A percentile compares a stretch with the other conserved stretches of the same genome.
Evolutionary conservation across 2,329 filamentous ascomycete species (phyloP).

Genomic region (Penicillium freii): DNA sequence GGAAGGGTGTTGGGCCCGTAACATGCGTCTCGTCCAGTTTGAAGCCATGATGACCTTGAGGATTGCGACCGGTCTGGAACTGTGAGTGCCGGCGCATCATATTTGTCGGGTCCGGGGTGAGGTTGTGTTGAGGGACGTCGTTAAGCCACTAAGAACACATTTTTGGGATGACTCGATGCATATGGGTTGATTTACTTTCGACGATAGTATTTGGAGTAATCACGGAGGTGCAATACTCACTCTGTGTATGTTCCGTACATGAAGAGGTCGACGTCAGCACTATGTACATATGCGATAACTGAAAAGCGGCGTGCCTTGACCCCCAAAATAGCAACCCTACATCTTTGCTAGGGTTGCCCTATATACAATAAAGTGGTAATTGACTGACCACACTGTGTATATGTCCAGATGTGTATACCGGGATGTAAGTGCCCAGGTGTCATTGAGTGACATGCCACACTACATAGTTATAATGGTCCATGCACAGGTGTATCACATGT

Average conservation of each 20-base stretch:
- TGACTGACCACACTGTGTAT: not conserved
- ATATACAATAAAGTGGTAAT: not conserved
- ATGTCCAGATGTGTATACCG: not conserved
- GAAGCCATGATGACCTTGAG: slow-evolving; percentile 9
- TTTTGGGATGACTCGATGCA: not conserved
- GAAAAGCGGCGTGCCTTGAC: not conserved
- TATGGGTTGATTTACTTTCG: too few species aligned
- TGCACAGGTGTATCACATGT: not conserved
- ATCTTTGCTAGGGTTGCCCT: not conserved
- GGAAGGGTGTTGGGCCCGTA: slow-evolving; percentile 46
- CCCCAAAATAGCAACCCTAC: not conserved
- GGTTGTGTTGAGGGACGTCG: not conserved
- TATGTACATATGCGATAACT: not conserved
- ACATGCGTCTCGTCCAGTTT: slow-evolving; percentile 15
- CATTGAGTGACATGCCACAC: not conserved
- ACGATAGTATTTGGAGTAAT: not conserved
- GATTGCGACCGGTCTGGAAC: slow-evolving; percentile 17
- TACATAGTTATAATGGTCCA: not conserved
- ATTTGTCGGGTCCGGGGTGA: not conserved
- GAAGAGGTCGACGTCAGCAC: not conserved
- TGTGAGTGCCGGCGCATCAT: slow-evolving; percentile 18
- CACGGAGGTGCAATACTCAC: not conserved
- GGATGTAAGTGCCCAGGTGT: not conserved
- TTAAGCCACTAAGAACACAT: not conserved
- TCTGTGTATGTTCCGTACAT: not conserved